Evolutionary conservation across 176 grass and related monocot genomes (phyloP).

Genomic region (Oropetium thomaeum): DNA sequence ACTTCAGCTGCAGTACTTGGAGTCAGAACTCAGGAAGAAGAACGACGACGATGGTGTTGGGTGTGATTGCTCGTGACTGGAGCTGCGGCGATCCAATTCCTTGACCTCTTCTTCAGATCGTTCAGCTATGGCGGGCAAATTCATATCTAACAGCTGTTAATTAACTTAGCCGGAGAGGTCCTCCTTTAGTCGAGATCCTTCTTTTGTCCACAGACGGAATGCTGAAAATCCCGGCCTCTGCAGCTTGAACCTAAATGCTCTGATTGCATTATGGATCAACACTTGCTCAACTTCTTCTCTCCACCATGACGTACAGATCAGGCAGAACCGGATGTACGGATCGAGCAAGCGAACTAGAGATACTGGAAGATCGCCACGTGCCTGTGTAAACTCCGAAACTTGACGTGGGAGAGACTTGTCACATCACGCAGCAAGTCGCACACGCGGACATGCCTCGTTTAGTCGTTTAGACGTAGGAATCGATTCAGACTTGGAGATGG

Average conservation of each 20-base stretch:
- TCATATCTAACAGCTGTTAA: background rate
- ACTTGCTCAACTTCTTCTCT: background rate
- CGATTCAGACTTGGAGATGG: background rate
- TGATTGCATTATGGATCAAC: background rate
- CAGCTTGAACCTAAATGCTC: background rate
- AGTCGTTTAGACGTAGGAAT: background rate
- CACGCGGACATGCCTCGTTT: background rate
- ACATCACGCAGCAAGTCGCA: background rate
- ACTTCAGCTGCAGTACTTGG: background rate
- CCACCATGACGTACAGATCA: background rate
- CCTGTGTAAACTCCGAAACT: too few species aligned
- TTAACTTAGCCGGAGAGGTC: background rate
- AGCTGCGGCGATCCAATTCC: background rate
- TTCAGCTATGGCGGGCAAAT: background rate
- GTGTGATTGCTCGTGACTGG: background rate
- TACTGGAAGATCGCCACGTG: background rate
- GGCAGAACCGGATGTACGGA: background rate
- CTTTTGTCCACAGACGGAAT: background rate
- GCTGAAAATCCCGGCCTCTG: background rate
- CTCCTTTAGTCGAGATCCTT: background rate
- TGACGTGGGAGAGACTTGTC: background rate
- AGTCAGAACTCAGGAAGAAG: background rate
- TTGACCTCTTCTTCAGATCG: slow-evolving; percentile 18
- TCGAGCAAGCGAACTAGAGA: background rate
- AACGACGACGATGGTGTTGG: background rate